phyloP scores from a whole-genome alignment of 2,329 filamentous ascomycete genomes.

The Exophiala spinifera region DNA sequence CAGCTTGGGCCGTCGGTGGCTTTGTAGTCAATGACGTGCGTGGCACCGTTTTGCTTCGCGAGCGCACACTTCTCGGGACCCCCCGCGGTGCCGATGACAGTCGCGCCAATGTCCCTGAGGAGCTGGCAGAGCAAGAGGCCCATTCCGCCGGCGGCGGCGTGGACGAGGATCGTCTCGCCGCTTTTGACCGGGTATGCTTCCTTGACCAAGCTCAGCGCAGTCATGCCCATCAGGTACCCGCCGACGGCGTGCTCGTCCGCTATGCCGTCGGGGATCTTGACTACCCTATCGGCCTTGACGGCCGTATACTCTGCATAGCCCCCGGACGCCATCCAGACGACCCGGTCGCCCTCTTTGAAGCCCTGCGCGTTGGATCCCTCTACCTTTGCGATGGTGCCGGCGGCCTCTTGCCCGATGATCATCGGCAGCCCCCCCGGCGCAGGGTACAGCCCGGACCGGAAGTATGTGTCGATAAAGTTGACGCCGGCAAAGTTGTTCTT shows the following conservation, averaged over 20 bases:
- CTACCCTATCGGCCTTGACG: conserved; percentile 51
- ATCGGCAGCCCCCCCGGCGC: conserved; percentile 63
- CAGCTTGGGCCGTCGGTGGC: conserved; percentile 71
- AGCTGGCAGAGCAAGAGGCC: conserved; percentile 70
- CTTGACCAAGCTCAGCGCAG: conserved; percentile 72
- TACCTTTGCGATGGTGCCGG: conserved; percentile 65
- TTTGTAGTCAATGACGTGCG: conserved; percentile 73
- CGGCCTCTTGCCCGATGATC: conserved; percentile 75
- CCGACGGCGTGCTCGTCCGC: conserved; percentile 63
- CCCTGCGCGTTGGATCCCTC: conserved; percentile 52
- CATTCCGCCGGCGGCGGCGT: conserved; percentile 81
- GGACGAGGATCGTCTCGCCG: conserved; percentile 78
- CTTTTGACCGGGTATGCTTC: conserved; percentile 69
- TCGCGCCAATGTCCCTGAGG: conserved; percentile 67
- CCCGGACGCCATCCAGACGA: conserved; percentile 62
- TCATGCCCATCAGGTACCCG: conserved; percentile 74
- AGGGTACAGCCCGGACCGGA: conserved; percentile 78
- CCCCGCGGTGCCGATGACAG: conserved; percentile 75
- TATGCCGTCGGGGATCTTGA: conserved; percentile 64
- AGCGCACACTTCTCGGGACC: conserved; percentile 68
- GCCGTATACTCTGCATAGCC: conserved; percentile 61
- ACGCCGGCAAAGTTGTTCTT: conserved; percentile 77
- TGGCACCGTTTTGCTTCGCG: conserved; percentile 67
- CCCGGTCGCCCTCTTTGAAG: conserved; percentile 65
- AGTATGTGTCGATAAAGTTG: conserved; percentile 92